Percentiles rank a stretch among this genome's conserved stretches.
These are phyloP conservation scores for Jaltomata sinuosa DNA, from an alignment of 257 asterid species.

Conservation along the genomic window DNA sequence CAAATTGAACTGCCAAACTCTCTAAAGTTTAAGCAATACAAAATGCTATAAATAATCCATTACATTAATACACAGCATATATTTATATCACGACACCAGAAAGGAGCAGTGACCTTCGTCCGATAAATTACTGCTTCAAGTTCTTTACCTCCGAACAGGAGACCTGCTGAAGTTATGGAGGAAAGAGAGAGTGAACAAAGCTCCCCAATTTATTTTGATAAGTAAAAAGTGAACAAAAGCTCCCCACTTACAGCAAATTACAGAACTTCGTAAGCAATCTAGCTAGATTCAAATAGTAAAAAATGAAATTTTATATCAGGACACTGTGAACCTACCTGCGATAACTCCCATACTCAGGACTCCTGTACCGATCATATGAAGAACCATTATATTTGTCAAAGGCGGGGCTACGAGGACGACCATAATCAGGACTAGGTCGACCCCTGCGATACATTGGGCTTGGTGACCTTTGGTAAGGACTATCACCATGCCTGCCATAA, in stretches of 20 bases:
- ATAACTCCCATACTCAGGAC: constrained; percentile 67
- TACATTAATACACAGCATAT: neutral
- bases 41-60: neutral
- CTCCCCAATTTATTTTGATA: neutral
- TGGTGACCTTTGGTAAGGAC: constrained; percentile 59
- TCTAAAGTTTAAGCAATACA: neutral
- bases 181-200: neutral
- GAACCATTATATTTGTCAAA: constrained; percentile 59
- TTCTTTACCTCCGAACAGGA: constrained; percentile 41
- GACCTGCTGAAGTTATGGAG: constrained; percentile 36
- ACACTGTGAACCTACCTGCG: constrained; percentile 32
- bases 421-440: constrained; percentile 83
- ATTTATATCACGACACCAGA: neutral
- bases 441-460: constrained; percentile 50
- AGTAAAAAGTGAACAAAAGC: neutral
- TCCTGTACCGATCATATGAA: constrained; percentile 41
- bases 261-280: neutral
- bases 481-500: constrained; percentile 43
- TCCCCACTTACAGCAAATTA: neutral
- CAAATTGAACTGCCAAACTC: neutral
- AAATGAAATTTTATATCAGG: neutral
- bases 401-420: constrained; percentile 55
- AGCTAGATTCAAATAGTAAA: neutral
- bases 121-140: constrained; percentile 4
- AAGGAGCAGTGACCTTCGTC: neutral